These are phyloP conservation scores for Agaricus blazei DNA, from an alignment of 768 basidiomycete genomes.

Conservation along the genomic window DNA sequence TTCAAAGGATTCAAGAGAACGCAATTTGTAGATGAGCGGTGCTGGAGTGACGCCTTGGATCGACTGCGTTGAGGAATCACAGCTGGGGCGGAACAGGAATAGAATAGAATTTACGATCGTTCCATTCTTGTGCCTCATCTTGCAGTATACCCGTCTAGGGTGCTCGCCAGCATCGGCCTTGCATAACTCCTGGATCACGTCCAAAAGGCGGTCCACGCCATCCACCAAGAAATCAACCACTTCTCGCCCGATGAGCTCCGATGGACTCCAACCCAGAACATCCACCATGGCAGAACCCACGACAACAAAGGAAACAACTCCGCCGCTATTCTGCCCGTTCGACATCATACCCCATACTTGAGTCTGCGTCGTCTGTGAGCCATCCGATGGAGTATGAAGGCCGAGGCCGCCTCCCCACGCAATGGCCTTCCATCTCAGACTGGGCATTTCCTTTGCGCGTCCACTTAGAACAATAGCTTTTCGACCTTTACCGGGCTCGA, in stretches of 20 bases:
- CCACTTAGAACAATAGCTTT: constrained; percentile 93
- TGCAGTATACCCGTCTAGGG: constrained; percentile 1
- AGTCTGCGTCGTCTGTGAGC: constrained; percentile 9
- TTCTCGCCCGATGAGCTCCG: constrained; percentile 47
- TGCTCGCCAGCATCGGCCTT: neutral
- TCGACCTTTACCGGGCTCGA: constrained; percentile 90
- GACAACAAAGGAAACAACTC: constrained; percentile 35
- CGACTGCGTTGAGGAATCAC: constrained; percentile 8
- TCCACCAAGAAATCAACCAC: constrained; percentile 32
- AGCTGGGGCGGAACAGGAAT: constrained; percentile 21
- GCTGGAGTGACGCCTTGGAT: constrained; percentile 26
- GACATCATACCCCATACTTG: constrained; percentile 48
- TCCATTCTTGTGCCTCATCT: constrained; percentile 22
- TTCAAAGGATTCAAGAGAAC: constrained; percentile 21
- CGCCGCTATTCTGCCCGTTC: constrained; percentile 21
- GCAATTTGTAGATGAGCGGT: constrained; percentile 33
- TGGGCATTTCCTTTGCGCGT: constrained; percentile 63
- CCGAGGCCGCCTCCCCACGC: constrained; percentile 44
- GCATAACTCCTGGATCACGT: constrained; percentile 15
- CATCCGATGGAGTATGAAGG: constrained; percentile 12
- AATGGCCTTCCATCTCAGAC: constrained; percentile 56
- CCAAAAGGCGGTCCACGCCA: constrained; percentile 19
- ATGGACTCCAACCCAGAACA: constrained; percentile 58
- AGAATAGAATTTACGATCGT: constrained; percentile 16
- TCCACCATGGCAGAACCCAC: constrained; percentile 48